These are phyloP conservation scores for Geosmithia flava DNA, from an alignment of 2,329 filamentous ascomycete genomes.

Conservation along the genomic window DNA sequence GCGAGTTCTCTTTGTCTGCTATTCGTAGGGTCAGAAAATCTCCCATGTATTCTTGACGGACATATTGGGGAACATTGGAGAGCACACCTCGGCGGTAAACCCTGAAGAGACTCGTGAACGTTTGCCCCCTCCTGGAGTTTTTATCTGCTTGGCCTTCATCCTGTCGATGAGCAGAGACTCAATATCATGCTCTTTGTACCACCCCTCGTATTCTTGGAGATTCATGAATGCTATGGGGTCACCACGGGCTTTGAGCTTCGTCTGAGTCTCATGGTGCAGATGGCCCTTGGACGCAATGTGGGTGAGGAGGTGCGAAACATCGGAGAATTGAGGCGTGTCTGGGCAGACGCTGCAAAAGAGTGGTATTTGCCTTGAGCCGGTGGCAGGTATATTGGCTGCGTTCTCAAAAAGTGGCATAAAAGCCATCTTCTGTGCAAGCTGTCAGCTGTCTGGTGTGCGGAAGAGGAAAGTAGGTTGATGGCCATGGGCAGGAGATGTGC, in stretches of 20 bases:
- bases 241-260: slow-evolving; percentile 57
- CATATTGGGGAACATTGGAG: not conserved
- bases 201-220: slow-evolving; percentile 60
- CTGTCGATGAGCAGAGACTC: slow-evolving; percentile 65
- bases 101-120: slow-evolving; percentile 14
- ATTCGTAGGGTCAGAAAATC: not conserved
- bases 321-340: slow-evolving; percentile 69
- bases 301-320: slow-evolving; percentile 83
- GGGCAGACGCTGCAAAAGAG: slow-evolving; percentile 77
- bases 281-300: slow-evolving; percentile 92
- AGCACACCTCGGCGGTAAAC: slow-evolving; percentile 9
- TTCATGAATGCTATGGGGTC: slow-evolving; percentile 52
- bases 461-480: slow-evolving; percentile 9
- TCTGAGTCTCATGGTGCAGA: slow-evolving; percentile 69
- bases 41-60: not conserved
- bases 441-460: slow-evolving; percentile 12
- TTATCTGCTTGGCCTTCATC: slow-evolving; percentile 63
- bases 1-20: slow-evolving; percentile 16
- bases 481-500: slow-evolving; percentile 15
- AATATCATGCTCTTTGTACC: slow-evolving; percentile 64
- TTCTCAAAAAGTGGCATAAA: slow-evolving; percentile 8
- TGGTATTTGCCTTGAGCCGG: slow-evolving; percentile 34
- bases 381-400: slow-evolving; percentile 1
- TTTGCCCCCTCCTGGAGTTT: slow-evolving; percentile 43
- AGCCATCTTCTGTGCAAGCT: slow-evolving; percentile 22